Conservation (phyloP, 371 early-diverging fungal genomes). For the Apophysomyces sp. region DNA sequence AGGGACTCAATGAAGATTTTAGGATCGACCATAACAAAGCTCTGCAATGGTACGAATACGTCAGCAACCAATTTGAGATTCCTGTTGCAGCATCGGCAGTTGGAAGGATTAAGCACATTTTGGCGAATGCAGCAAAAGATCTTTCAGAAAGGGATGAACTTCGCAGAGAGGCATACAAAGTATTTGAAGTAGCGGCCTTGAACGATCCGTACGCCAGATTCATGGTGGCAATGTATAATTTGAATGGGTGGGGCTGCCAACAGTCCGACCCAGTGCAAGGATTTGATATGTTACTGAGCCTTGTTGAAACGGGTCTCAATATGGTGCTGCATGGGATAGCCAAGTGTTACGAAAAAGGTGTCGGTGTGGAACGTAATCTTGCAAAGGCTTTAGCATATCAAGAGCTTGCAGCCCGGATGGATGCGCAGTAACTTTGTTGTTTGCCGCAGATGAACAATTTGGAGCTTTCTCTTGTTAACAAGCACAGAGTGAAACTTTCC, state of each 20-base stretch:
- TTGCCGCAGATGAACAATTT: too few relatives aligned
- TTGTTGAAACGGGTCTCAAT: constrained; percentile 10
- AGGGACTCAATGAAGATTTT: constrained; percentile 5
- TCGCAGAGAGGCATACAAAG: constrained; percentile 10
- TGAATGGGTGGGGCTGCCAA: constrained; percentile 20
- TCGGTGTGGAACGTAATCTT: constrained; percentile 13
- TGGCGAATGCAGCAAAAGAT: background rate
- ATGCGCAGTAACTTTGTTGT: too few relatives aligned
- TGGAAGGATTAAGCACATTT: constrained; percentile 14
- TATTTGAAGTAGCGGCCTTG: constrained; percentile 6
- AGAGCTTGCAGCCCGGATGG: too few relatives aligned
- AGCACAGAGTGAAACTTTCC: too few relatives aligned
- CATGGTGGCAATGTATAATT: constrained; percentile 24
- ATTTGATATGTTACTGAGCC: constrained; percentile 7
- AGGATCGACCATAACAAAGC: constrained; percentile 5
- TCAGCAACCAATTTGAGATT: background rate
- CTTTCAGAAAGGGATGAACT: background rate
- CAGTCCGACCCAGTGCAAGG: constrained; percentile 9
- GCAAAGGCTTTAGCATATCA: constrained; percentile 1
- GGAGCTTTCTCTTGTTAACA: too few relatives aligned
- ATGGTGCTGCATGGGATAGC: constrained; percentile 17
- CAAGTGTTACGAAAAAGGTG: constrained; percentile 23
- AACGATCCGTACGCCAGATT: constrained; percentile 8
- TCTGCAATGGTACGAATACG: constrained; percentile 12
- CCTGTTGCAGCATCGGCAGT: constrained; percentile 19